These are phyloP conservation scores for Gigaspora rosea DNA, from an alignment of 192 early-diverging fungal genomes.

Conservation along the genomic window DNA sequence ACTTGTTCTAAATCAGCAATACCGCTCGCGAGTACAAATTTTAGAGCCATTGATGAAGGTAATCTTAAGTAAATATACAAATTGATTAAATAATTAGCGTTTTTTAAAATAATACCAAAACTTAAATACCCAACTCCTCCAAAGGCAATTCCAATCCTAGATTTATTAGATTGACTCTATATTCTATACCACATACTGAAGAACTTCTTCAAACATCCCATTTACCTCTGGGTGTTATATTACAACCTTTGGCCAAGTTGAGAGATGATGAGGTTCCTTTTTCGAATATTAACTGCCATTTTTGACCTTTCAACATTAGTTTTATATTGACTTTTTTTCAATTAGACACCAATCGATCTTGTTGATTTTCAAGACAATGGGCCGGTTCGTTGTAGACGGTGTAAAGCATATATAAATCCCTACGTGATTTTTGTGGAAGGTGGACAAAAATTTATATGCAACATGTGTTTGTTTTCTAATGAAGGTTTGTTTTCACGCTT, in stretches of 20 bases:
- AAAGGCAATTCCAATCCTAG: slow-evolving; percentile 83
- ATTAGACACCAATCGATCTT: slow-evolving; percentile 65
- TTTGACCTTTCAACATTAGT: neutral
- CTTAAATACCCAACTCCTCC: slow-evolving; percentile 16
- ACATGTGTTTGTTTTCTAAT: slow-evolving; percentile 89
- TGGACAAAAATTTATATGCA: slow-evolving; percentile 91
- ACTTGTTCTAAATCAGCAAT: slow-evolving; percentile 67
- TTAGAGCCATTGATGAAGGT: slow-evolving; percentile 87
- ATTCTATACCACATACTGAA: slow-evolving; percentile 81
- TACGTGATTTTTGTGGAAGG: slow-evolving; percentile 86
- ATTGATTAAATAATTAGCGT: neutral
- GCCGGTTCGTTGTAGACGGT: slow-evolving; percentile 86
- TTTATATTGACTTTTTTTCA: neutral
- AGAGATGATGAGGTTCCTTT: slow-evolving; percentile 66
- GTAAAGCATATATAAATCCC: slow-evolving; percentile 95
- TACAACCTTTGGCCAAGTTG: slow-evolving; percentile 91
- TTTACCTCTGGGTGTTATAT: slow-evolving; percentile 82
- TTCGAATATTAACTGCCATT: neutral
- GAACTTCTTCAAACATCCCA: slow-evolving; percentile 77
- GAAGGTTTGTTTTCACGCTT: slow-evolving; percentile 51
- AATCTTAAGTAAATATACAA: neutral
- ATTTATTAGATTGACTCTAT: slow-evolving; percentile 87
- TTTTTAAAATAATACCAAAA: slow-evolving; percentile 3
- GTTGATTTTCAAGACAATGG: slow-evolving; percentile 86
- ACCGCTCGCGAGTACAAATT: slow-evolving; percentile 81